These are phyloP conservation scores for Mimosa bimucronata DNA, from an alignment of 306 rosid species.

Conservation along the genomic window DNA sequence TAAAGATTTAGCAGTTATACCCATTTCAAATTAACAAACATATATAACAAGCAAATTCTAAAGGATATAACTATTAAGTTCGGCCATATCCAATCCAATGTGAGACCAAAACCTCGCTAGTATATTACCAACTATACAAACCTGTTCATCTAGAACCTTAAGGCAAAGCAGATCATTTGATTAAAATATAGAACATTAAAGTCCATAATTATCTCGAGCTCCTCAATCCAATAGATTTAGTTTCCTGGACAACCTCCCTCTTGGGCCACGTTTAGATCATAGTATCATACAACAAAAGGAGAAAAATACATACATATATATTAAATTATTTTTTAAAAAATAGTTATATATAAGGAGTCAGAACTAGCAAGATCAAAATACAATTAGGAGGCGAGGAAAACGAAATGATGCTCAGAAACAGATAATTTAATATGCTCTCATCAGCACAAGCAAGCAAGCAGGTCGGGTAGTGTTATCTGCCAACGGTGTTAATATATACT, in stretches of 20 bases:
- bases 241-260: neutral
- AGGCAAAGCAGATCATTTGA: constrained; percentile 6
- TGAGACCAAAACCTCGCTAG: neutral
- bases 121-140: neutral
- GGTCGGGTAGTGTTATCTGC: constrained; percentile 40
- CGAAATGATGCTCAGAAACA: neutral
- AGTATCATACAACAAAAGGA: neutral
- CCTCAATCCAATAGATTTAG: constrained; percentile 5
- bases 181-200: neutral
- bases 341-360: neutral
- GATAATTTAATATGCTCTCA: neutral
- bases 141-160: constrained; percentile 15
- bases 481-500: neutral
- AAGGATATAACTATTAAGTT: neutral
- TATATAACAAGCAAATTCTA: neutral
- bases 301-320: neutral
- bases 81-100: neutral
- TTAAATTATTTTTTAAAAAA: neutral
- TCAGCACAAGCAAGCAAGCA: constrained; percentile 28
- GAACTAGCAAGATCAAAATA: neutral
- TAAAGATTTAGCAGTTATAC: neutral
- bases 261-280: neutral
- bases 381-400: neutral
- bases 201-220: neutral
- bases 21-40: neutral